Base-by-base conservation (phyloP, 1,139 yeast genomes). In the Geotrichum phurueaensis region DNA sequence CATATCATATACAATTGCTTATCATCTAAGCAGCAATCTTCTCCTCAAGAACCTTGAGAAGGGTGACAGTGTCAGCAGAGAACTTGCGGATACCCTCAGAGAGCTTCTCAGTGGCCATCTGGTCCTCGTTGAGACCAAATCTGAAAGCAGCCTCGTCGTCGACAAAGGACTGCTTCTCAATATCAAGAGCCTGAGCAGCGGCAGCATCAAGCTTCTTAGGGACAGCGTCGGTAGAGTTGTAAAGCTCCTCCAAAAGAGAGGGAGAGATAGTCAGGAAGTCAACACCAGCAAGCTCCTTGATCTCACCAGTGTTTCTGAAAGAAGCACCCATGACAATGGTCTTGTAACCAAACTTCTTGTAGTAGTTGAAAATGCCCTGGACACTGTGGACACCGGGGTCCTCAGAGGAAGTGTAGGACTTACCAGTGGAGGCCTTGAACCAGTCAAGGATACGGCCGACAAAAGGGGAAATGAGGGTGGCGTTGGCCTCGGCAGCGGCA, bases 251-350 rank as follows among this genome's bases (percentile, higher is more conserved):
- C 78, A 94, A 85, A 73, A 94, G 83, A 76, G 83, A 84, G 75
- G 99, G 99, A 70, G 99, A 84, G 73, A 94, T 92, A 75, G 99
- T 94, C 80, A 94, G 83, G 84, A 79, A 95, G 78, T 94, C 99
- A 75, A 90, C 88, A 78, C 99, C 99, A 66, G 99, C 98, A 72
- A 94, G 84, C 70, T 96, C 96, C 79, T 87, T 88, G 80, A 94
- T 91, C 81, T 94, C 99, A 69, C 95, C 97, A 67, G 82, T 79
- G 83, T 92, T 95, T 86, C 99, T 92, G 92, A 94, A 94, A 63
- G 98, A 92, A 65, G 99, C 99, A 79, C 99, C 99, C 99, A 94
- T 94, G 74, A 94, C 99, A 76, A 94, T 92, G 78, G 99, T 94
- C 73, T 94, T 83, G 86, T 94, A 94, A 70, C 87, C 95, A 78